phyloP scores from a whole-genome alignment of 2,329 filamentous ascomycete genomes.

The Diplocarpon mali region DNA sequence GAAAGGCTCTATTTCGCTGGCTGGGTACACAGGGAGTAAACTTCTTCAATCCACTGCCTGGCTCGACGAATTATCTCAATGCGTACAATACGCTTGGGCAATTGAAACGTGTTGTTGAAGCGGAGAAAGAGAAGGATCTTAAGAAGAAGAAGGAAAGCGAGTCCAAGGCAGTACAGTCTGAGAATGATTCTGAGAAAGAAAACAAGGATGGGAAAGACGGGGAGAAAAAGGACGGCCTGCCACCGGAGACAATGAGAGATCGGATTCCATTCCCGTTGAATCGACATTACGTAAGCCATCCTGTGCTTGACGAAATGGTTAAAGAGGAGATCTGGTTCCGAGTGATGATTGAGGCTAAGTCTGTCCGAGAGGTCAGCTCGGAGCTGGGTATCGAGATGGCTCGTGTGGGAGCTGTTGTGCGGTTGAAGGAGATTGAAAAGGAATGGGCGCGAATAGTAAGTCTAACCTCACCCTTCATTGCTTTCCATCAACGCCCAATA shows the following conservation, averaged over 20 bases:
- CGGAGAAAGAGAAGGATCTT: slow-evolving; percentile 1
- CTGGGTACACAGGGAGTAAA: slow-evolving; percentile 20
- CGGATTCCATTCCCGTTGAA: slow-evolving; percentile 52
- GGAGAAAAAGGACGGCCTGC: slow-evolving; percentile 10
- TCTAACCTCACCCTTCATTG: slow-evolving; percentile 18
- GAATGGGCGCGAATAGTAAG: slow-evolving; percentile 55
- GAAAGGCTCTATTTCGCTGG: slow-evolving; percentile 24
- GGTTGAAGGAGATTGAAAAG: slow-evolving; percentile 59
- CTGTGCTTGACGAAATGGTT: slow-evolving; percentile 52
- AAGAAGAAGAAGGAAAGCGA: neutral
- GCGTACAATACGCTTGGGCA: slow-evolving; percentile 24
- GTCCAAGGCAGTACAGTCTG: too few species aligned
- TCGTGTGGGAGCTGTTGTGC: slow-evolving; percentile 57
- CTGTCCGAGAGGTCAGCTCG: slow-evolving; percentile 52
- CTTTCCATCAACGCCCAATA: slow-evolving; percentile 15
- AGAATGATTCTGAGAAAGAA: slow-evolving; percentile 2
- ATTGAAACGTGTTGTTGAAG: slow-evolving; percentile 19
- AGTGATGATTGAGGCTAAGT: slow-evolving; percentile 43
- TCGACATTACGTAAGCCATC: slow-evolving; percentile 45
- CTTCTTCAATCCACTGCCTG: slow-evolving; percentile 21
- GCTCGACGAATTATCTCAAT: slow-evolving; percentile 26
- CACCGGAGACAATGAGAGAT: slow-evolving; percentile 16
- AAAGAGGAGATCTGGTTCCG: slow-evolving; percentile 51
- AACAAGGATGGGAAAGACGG: slow-evolving; percentile 4
- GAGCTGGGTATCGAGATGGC: slow-evolving; percentile 55